These are phyloP conservation scores for Tuber melanosporum DNA, from an alignment of 495 filamentous ascomycete genomes.

Conservation along the genomic window DNA sequence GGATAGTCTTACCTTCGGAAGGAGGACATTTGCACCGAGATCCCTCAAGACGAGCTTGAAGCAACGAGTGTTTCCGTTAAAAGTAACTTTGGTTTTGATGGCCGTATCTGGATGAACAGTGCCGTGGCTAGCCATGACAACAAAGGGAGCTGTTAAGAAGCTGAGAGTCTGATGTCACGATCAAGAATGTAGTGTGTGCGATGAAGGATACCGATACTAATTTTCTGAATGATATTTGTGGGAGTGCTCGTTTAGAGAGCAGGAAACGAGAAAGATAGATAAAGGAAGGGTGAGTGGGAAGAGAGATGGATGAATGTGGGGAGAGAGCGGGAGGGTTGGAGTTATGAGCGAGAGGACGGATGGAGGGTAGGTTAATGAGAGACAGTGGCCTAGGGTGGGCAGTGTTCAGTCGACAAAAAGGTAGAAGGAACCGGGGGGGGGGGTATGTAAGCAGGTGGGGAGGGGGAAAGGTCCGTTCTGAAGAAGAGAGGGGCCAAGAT, in stretches of 20 bases:
- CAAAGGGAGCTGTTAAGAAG: constrained; percentile 12
- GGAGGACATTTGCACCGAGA: constrained; percentile 66
- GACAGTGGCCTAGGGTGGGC: background rate
- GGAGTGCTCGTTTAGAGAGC: background rate
- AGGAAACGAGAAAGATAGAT: constrained; percentile 3
- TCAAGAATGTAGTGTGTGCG: background rate
- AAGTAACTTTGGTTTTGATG: constrained; percentile 77
- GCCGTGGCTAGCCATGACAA: constrained; percentile 50
- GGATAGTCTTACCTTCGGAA: constrained; percentile 60
- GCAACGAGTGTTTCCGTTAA: constrained; percentile 64
- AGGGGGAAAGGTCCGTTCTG: background rate
- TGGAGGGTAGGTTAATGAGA: background rate
- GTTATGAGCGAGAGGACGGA: background rate
- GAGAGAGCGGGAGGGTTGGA: background rate
- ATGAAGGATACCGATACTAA: background rate
- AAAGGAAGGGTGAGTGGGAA: constrained; percentile 8
- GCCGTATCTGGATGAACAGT: constrained; percentile 62
- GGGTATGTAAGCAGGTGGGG: background rate
- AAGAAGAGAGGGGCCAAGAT: background rate
- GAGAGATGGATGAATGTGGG: constrained; percentile 1
- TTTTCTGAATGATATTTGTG: too few species aligned
- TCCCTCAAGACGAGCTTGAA: constrained; percentile 88
- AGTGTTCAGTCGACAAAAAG: background rate
- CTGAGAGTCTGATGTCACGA: constrained; percentile 14
- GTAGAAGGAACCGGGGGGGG: background rate